A percentile compares a stretch with the other conserved stretches of the same genome.
Conservation (phyloP, 2,329 filamentous ascomycete genomes). For the Beauveria brongniartii region DNA sequence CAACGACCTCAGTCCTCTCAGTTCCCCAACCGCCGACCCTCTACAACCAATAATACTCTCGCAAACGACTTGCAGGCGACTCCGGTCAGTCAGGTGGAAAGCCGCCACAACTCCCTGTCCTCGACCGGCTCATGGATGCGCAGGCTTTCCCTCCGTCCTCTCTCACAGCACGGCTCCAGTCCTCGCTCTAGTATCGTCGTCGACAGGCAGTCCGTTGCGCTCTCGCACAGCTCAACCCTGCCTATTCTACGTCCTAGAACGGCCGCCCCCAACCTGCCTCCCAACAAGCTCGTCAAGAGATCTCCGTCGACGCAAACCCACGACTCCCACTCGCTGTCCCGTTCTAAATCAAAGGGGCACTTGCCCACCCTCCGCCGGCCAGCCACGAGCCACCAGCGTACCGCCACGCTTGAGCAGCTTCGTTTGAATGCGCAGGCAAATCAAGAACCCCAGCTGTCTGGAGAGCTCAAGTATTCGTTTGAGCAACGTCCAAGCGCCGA, state of each 20-base stretch:
- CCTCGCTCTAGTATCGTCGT: slow-evolving; percentile 55
- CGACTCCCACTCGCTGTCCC: slow-evolving; percentile 32
- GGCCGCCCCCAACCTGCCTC: slow-evolving; percentile 39
- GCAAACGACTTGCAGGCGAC: not conserved
- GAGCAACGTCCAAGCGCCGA: slow-evolving; percentile 25
- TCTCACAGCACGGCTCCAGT: slow-evolving; percentile 58
- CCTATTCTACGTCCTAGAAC: slow-evolving; percentile 46
- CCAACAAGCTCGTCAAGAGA: slow-evolving; percentile 74
- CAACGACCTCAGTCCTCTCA: slow-evolving; percentile 32
- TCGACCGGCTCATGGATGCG: slow-evolving; percentile 65
- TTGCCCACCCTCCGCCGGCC: slow-evolving; percentile 61
- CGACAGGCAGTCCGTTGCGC: slow-evolving; percentile 56
- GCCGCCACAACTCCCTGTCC: slow-evolving; percentile 47
- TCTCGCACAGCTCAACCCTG: slow-evolving; percentile 58
- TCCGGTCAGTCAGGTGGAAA: slow-evolving; percentile 25
- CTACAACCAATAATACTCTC: not conserved
- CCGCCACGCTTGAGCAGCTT: slow-evolving; percentile 57
- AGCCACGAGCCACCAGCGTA: slow-evolving; percentile 72
- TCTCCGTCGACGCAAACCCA: slow-evolving; percentile 47
- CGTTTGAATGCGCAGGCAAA: slow-evolving; percentile 19
- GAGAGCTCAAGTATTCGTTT: slow-evolving; percentile 25
- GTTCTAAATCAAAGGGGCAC: slow-evolving; percentile 44
- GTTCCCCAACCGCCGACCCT: slow-evolving; percentile 14
- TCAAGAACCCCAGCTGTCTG: slow-evolving; percentile 13
- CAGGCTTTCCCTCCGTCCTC: slow-evolving; percentile 57